These are phyloP conservation scores for Solanum chaucha DNA, from an alignment of 257 asterid genomes.

Conservation along the genomic window DNA sequence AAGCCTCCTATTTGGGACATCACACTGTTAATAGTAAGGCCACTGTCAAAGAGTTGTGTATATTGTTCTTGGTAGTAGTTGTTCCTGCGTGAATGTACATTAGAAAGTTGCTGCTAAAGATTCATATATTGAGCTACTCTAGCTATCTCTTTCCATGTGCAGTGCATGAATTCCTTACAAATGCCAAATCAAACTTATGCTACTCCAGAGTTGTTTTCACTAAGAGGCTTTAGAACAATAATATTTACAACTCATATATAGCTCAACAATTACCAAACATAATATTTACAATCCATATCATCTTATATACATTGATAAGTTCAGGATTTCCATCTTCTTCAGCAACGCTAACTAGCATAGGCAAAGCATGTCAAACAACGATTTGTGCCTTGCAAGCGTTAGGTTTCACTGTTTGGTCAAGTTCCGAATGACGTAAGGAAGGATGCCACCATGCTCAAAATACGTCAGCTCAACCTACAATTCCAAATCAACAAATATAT, in stretches of 20 bases:
- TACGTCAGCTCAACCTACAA: conserved; percentile 72
- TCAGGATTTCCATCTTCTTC: background rate
- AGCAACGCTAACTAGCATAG: background rate
- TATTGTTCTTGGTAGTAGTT: background rate
- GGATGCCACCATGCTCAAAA: conserved; percentile 79
- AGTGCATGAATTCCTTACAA: background rate
- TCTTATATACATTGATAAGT: background rate
- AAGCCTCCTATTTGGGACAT: background rate
- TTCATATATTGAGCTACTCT: background rate
- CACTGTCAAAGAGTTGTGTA: background rate
- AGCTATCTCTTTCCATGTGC: background rate
- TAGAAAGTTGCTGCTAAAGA: background rate
- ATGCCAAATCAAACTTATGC: background rate
- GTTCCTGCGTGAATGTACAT: background rate
- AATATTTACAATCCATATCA: background rate
- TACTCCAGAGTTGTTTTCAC: no score
- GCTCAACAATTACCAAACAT: background rate
- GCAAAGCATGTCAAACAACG: background rate
- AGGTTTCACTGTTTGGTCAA: conserved; percentile 32
- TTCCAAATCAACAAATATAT: background rate
- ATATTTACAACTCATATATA: background rate
- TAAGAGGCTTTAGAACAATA: background rate
- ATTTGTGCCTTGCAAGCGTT: background rate
- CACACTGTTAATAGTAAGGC: background rate
- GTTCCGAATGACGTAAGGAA: conserved; percentile 57